These are phyloP conservation scores for Aureobasidium sp. DNA, from an alignment of 2,329 filamentous ascomycete species.

Conservation along the genomic window DNA sequence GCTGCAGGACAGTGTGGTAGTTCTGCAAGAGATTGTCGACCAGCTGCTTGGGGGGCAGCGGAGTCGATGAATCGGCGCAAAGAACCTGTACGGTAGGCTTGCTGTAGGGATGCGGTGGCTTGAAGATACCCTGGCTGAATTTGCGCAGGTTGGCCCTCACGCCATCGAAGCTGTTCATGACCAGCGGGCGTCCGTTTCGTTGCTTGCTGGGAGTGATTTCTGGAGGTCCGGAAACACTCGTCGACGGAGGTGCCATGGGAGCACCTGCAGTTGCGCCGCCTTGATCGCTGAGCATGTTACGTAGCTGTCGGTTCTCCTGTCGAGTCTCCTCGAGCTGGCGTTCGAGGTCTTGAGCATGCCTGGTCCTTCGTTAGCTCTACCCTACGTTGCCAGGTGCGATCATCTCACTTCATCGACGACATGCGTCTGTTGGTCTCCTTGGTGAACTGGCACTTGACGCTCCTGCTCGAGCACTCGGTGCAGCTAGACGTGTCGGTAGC, in stretches of 20 bases:
- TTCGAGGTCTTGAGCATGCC: conserved; percentile 91
- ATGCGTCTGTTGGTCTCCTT: conserved; percentile 98
- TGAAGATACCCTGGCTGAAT: conserved; percentile 72
- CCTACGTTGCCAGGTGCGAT: neutral
- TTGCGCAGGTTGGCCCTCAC: conserved; percentile 66
- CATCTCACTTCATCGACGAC: conserved; percentile 84
- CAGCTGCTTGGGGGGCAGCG: conserved; percentile 61
- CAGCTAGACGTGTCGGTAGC: conserved; percentile 94
- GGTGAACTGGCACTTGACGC: conserved; percentile 96
- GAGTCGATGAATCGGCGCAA: conserved; percentile 34
- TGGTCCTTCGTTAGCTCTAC: conserved; percentile 22
- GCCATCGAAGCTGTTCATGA: conserved; percentile 62
- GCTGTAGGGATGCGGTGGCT: conserved; percentile 64
- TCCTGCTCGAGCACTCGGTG: conserved; percentile 92
- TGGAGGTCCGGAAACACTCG: neutral
- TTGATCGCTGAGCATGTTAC: conserved; percentile 51
- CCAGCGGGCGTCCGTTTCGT: conserved; percentile 53
- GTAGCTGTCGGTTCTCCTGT: conserved; percentile 70
- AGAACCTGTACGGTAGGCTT: conserved; percentile 42
- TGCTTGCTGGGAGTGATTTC: conserved; percentile 37
- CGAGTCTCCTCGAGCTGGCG: conserved; percentile 77
- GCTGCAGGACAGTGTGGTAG: conserved; percentile 72
- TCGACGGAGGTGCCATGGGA: neutral
- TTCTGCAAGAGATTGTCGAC: conserved; percentile 67
- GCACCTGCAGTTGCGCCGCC: conserved; percentile 1